A percentile compares a stretch with the other conserved stretches of the same genome.
phyloP scores from a whole-genome alignment of 2,329 filamentous ascomycete genomes.

The Bretziella fagacearum region DNA sequence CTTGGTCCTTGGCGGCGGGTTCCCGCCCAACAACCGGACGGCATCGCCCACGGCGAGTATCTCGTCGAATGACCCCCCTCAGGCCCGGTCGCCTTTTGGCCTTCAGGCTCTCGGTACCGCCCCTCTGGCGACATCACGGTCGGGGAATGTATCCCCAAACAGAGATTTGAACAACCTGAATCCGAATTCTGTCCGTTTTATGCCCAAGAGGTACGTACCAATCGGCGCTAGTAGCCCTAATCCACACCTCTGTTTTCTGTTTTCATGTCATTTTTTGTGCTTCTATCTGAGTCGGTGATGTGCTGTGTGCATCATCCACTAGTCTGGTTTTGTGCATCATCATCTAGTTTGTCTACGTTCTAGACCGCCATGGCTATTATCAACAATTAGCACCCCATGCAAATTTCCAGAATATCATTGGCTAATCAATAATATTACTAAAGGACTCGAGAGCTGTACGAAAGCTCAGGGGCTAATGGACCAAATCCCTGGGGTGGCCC shows the following conservation, averaged over 20 bases:
- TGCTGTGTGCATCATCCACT: too few relatives aligned
- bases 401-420: not conserved
- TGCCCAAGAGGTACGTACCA: conserved; percentile 75
- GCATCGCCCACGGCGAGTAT: conserved; percentile 65
- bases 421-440: not conserved
- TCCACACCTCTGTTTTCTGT: too few relatives aligned
- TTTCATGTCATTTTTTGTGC: too few relatives aligned
- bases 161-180: conserved; percentile 48
- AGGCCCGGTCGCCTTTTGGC: conserved; percentile 55
- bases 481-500: conserved; percentile 81
- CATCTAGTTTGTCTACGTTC: not conserved
- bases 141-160: conserved; percentile 89
- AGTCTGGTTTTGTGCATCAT: conserved; percentile 11
- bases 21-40: conserved; percentile 53
- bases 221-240: too few relatives aligned
- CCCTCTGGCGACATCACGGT: conserved; percentile 49
- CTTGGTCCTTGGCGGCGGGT: conserved; percentile 64
- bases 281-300: conserved; percentile 1
- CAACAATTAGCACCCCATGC: not conserved
- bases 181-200: conserved; percentile 53
- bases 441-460: conserved; percentile 87
- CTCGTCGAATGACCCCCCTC: conserved; percentile 58
- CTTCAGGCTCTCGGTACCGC: conserved; percentile 41
- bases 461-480: conserved; percentile 56
- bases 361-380: not conserved